Conservation (phyloP, 106 monocot genomes). For the Cymbidium sinense region DNA sequence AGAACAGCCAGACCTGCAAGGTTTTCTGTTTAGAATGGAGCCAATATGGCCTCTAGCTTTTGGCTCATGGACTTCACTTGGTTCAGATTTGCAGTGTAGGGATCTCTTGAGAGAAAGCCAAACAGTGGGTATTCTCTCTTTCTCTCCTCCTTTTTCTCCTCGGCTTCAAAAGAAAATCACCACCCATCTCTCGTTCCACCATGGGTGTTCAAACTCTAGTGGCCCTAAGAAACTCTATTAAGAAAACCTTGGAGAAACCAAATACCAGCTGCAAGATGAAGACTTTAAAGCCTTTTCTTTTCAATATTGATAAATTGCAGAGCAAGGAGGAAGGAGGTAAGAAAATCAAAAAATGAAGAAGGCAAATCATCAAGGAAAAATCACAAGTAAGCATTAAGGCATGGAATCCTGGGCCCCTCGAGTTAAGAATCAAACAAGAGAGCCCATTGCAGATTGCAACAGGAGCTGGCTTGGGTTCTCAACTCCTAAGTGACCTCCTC, state of each 20-base stretch:
- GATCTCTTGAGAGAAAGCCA: slow-evolving; percentile 88
- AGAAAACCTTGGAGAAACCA: background rate
- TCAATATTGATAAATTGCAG: slow-evolving; percentile 1
- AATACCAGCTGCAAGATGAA: background rate
- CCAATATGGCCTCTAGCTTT: slow-evolving; percentile 24
- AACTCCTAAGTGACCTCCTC: background rate
- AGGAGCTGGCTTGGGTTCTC: background rate
- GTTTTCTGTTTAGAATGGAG: slow-evolving; percentile 48
- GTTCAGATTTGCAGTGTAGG: slow-evolving; percentile 85
- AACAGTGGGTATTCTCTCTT: slow-evolving; percentile 53
- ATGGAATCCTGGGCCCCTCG: slow-evolving; percentile 22
- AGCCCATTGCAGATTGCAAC: slow-evolving; percentile 3
- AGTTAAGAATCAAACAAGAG: slow-evolving; percentile 16
- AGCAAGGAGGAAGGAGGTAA: slow-evolving; percentile 6
- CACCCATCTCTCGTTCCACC: background rate
- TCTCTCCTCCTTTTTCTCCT: slow-evolving; percentile 8
- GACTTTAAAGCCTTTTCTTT: background rate
- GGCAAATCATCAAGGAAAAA: background rate
- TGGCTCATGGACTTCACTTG: slow-evolving; percentile 81
- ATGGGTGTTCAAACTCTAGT: background rate
- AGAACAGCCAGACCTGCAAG: slow-evolving; percentile 67
- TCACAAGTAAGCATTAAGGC: background rate
- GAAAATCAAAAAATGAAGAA: background rate
- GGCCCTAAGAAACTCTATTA: background rate
- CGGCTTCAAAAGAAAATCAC: background rate